Evolutionary conservation across 2,329 filamentous ascomycete genomes (phyloP), one percentile per base, ranked within the genome.

Genomic region (Diaporthe aspalathi): DNA sequence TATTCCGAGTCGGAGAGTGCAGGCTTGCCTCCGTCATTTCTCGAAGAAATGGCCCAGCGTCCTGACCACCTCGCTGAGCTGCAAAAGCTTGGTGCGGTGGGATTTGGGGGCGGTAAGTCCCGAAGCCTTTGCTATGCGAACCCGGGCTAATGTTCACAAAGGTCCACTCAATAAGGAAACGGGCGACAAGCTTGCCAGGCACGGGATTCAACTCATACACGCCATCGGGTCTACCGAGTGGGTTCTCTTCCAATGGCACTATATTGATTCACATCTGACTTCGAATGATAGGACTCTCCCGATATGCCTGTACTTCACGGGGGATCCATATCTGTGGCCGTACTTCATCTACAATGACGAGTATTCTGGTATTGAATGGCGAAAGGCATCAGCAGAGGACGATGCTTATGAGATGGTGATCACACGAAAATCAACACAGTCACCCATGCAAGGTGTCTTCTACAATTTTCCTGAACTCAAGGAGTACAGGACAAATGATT

Each of bases 321-420:
- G 74, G 5, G 62, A 73, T 9, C 72, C 72, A 24, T 72, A 74
- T 8, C 75, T 75, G 16, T 78, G 57, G 68, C 32, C 65, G 12
- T 70, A 70, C 60, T 52, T 40, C 20, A n/a, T n/a, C n/a, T n/a
- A n/a, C n/a, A n/a, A n/a, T n/a, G n/a, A n/a, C n/a, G n/a, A 35
- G 32, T 35, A 9, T 9, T 35, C 32, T n/a, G 32, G 32, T 35
- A 9, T 9, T 5, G 47, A 70, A 27, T 43, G 73, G 63, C 73
- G 71, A 20, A 68, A 75, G 27, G 72, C 74, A 45, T 5, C 32
- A 9, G 32, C 5, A 5, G 74, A 75, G 6, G 77, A 77, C 1
- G 76, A 73, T 6, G 70, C 80, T 16, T 79, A 80, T 62, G 82
- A 83, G 74, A 75, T 80, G 5, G 75, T 82, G 1, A 20, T 80